Evolutionary conservation across 768 basidiomycete species (phyloP).

Genomic region (Gloeopeniophorella convolvens): DNA sequence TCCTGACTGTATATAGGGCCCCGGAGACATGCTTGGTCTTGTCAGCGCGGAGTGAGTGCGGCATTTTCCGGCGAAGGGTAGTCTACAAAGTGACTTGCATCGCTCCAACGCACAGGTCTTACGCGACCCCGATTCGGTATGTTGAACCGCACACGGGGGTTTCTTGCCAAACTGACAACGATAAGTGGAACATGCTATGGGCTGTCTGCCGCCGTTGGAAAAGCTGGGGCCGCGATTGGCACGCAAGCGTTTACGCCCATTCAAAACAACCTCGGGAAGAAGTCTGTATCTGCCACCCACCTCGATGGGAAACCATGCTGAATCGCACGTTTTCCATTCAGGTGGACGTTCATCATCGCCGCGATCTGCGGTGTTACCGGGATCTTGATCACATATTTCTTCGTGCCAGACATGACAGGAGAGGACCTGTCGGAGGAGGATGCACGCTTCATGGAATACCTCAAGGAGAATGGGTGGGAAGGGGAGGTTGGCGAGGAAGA

Average conservation of each 20-base stretch:
- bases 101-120: constrained; percentile 36
- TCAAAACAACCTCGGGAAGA: constrained; percentile 58
- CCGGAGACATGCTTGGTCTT: constrained; percentile 65
- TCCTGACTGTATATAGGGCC: constrained; percentile 38
- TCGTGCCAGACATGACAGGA: constrained; percentile 61
- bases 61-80: neutral
- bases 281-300: constrained; percentile 29
- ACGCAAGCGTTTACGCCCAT: constrained; percentile 68
- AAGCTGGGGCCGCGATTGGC: constrained; percentile 66
- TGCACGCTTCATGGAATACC: constrained; percentile 50
- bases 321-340: constrained; percentile 19
- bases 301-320: neutral
- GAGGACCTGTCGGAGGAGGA: constrained; percentile 64
- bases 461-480: constrained; percentile 58
- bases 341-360: constrained; percentile 63
- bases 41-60: constrained; percentile 55
- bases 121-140: constrained; percentile 57
- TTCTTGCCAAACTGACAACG: neutral
- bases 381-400: constrained; percentile 60
- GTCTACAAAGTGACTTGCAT: neutral
- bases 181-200: constrained; percentile 63
- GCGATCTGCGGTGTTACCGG: constrained; percentile 63
- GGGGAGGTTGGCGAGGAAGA: constrained; percentile 56
- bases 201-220: constrained; percentile 59
- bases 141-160: neutral